Percentiles rank a stretch among this genome's conserved stretches.
Evolutionary conservation across 148 eudicot genomes (phyloP).

Genomic region (Diospyros kaki): DNA sequence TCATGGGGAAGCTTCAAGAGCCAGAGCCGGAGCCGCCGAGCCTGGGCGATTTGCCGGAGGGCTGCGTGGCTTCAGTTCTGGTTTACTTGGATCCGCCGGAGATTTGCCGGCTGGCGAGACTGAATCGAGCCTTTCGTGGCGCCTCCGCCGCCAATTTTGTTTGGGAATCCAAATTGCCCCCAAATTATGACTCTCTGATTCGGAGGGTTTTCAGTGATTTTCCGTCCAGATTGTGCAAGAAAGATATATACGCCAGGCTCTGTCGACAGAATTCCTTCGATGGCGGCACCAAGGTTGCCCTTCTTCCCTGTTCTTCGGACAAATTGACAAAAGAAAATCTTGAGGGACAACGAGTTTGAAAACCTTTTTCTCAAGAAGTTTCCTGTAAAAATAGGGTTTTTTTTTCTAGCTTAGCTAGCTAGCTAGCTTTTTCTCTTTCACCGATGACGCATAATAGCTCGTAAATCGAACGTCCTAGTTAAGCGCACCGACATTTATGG

Average conservation of each 20-base stretch:
- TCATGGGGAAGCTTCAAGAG: slow-evolving; percentile 10
- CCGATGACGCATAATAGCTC: no score
- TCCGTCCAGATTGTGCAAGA: slow-evolving; percentile 42
- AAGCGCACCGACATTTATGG: no score
- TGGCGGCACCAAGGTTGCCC: slow-evolving; percentile 61
- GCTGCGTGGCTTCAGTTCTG: slow-evolving; percentile 64
- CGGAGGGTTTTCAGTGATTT: slow-evolving; percentile 40
- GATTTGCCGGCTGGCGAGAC: slow-evolving; percentile 54
- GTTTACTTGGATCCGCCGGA: slow-evolving; percentile 62
- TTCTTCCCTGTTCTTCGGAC: neutral
- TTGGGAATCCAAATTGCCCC: slow-evolving; percentile 84
- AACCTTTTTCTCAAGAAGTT: no score
- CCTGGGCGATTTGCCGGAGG: slow-evolving; percentile 83
- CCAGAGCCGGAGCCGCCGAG: slow-evolving; percentile 29
- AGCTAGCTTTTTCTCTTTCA: no score
- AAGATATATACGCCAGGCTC: slow-evolving; percentile 58
- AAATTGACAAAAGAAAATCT: no score
- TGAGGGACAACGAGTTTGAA: no score
- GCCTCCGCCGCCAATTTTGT: slow-evolving; percentile 78
- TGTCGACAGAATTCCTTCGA: slow-evolving; percentile 54
- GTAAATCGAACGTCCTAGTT: no score
- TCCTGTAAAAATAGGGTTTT: no score
- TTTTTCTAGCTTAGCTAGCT: no score
- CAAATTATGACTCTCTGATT: slow-evolving; percentile 41
- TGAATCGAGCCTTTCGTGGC: slow-evolving; percentile 44